Evolutionary conservation across 306 rosid genomes (phyloP), one percentile per base, ranked within the genome.

Genomic region (Alnus glutinosa): DNA sequence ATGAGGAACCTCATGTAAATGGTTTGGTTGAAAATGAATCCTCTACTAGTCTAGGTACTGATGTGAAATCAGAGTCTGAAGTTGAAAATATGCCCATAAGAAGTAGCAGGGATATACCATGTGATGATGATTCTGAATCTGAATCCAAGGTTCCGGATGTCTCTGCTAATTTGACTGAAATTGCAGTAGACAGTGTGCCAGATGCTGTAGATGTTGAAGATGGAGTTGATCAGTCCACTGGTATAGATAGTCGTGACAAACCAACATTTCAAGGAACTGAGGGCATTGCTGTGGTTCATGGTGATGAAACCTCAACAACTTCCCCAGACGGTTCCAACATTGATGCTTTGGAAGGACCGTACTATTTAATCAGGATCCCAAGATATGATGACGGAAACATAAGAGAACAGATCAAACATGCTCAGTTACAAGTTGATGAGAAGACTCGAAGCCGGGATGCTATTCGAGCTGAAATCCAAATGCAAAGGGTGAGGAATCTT

Each of bases 321-420:
- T 49, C 85, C 50, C 88, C 64, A 37, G 88, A 85, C 77, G 83
- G 63, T 79, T 74, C 90, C 15, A 39, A 72, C 46, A 10, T 48
- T 13, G 88, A 85, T 76, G 57, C 83, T 82, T 74, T 70, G 44
- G 93, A 85, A 75, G 93, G 80, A 50, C 87, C 79, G 55, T 86
- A 86, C 85, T 93, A 67, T 76, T 87, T 91, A 80, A 80, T 91
- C 79, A 87, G 85, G 86, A 58, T 82, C 52, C 98, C 97, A 11
- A 83, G 94, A 87, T 86, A 73, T 55, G 97, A 91, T 69, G 89
- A 90, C 2, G 91, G 78, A 49, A 87, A 83, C 51, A 59, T 89
- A 9, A 91, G 81, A 90, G 94, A 91, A 77, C 80, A 85, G 84
- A 90, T 91, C 62, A 75, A 81, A 71, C 70, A 37, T 62, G 93